phyloP scores from a whole-genome alignment of 495 filamentous ascomycete genomes.

The Aspergillus haitiensis region DNA sequence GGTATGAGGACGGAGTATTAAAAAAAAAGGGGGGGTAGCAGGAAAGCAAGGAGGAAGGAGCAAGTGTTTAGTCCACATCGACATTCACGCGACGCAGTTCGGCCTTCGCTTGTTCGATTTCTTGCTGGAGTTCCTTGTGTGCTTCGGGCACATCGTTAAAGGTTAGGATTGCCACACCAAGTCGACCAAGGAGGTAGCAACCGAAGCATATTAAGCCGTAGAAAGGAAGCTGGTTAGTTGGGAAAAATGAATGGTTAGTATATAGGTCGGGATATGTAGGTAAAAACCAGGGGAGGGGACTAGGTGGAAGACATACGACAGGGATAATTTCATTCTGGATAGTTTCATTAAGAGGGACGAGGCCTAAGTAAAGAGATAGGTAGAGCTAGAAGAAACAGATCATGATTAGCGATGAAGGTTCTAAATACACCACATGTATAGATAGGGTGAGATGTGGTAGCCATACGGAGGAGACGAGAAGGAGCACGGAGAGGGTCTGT shows the following conservation, averaged over 20 bases:
- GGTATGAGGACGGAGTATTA: too few species aligned
- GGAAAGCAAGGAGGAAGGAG: neutral
- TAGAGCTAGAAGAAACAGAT: conserved; percentile 46
- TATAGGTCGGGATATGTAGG: neutral
- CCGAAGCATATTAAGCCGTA: conserved; percentile 91
- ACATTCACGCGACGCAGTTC: conserved; percentile 52
- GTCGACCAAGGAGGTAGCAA: conserved; percentile 86
- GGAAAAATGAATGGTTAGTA: neutral
- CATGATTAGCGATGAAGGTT: neutral
- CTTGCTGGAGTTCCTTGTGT: conserved; percentile 80
- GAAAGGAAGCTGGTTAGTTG: conserved; percentile 70
- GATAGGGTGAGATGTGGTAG: conserved; percentile 16
- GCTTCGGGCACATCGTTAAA: conserved; percentile 96
- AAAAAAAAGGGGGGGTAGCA: neutral
- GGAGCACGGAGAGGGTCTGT: conserved; percentile 82
- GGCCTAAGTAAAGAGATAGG: conserved; percentile 77
- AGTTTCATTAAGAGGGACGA: conserved; percentile 78
- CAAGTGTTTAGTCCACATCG: conserved; percentile 45
- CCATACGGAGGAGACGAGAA: conserved; percentile 83
- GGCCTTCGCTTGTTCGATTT: conserved; percentile 52
- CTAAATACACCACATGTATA: conserved; percentile 1
- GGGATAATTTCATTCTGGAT: conserved; percentile 55
- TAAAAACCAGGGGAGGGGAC: neutral
- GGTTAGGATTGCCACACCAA: conserved; percentile 88
- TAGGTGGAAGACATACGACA: conserved; percentile 41